Evolutionary conservation across 805 yeast genomes (phyloP), one percentile per base, ranked within the genome.

Genomic region (Lachancea dasiensis): DNA sequence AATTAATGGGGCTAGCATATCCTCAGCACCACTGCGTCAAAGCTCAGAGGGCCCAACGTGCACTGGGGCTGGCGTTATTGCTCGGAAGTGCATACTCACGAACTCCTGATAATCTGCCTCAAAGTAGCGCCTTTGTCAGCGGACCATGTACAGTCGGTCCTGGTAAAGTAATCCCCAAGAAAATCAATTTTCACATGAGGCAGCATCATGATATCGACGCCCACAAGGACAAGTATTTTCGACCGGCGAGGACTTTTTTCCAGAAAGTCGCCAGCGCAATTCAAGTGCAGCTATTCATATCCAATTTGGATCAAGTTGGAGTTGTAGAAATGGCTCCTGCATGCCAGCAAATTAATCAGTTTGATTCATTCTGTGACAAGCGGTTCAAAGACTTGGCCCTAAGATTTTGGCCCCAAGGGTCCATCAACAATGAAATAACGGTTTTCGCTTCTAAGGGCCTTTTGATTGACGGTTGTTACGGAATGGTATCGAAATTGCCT

Each of bases 131-230:
- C 5, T 50, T 51, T 30, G 17, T 51, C 10, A 31, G 26, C 3
- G 56, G 56, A 1, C 52, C 56, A 10, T 47, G 54, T 31, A 52
- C 56, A n/a, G 39, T 34, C 13, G 53, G 51, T 5, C 44, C 50
- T 3, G 56, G 54, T 2, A 52, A 49, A 35, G 46, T 52, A 2
- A 22, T 47, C 4, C 44, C 52, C 5, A 36, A 43, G 18, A 43
- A 44, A 22, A 26, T 21, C 19, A 47, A 45, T 17, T 23, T 32
- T 11, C 40, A 40, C 13, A 47, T 51, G n/a, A 41, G 56, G 28
- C 50, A 46, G 24, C 49, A 45, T 28, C 28, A 42, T 8, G 41
- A 51, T 17, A 16, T 48, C 4, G 47, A 47, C 21, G 23, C 43
- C 9, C 28, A 29, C 20, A 41, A 35, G 11, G 40, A 39, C 29